Evolutionary conservation across 2,329 filamentous ascomycete genomes (phyloP).

Genomic region (Rutstroemia sydowiana): DNA sequence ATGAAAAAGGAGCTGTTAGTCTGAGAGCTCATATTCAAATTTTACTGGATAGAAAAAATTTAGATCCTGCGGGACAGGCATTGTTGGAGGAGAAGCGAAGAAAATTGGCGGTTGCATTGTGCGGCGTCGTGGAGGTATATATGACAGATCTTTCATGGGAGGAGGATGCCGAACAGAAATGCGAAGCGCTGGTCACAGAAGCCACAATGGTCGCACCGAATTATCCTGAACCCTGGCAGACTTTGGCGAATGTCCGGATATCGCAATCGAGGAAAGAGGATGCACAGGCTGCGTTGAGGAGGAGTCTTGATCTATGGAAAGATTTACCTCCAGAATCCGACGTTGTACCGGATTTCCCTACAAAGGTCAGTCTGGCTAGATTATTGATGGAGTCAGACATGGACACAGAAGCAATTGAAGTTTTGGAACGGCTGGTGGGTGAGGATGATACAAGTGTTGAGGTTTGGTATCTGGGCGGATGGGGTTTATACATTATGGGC

Average conservation of each 20-base stretch:
- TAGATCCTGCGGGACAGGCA: conserved; percentile 34
- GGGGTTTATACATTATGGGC: conserved; percentile 76
- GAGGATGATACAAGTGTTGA: conserved; percentile 95
- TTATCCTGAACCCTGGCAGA: conserved; percentile 86
- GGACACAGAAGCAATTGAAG: conserved; percentile 76
- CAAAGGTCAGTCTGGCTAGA: conserved; percentile 73
- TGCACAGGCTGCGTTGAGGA: conserved; percentile 67
- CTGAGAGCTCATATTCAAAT: conserved; percentile 64
- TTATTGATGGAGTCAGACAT: conserved; percentile 85
- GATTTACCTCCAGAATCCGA: conserved; percentile 66
- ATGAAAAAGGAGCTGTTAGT: conserved; percentile 61
- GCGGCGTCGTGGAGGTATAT: conserved; percentile 91
- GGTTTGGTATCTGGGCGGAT: conserved; percentile 94
- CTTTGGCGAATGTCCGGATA: conserved; percentile 86
- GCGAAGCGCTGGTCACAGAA: conserved; percentile 84
- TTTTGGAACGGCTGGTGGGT: conserved; percentile 72
- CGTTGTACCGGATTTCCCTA: conserved; percentile 75
- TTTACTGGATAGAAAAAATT: conserved; percentile 45
- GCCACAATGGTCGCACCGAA: conserved; percentile 78
- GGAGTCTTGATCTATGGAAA: conserved; percentile 79
- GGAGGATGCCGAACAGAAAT: conserved; percentile 78
- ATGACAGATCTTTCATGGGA: conserved; percentile 98
- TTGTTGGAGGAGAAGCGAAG: conserved; percentile 62
- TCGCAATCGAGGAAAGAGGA: conserved; percentile 77
- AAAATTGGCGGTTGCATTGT: conserved; percentile 85